Conservation (phyloP, 2,329 filamentous ascomycete genomes). For the Rhexocercosporidium sp. region DNA sequence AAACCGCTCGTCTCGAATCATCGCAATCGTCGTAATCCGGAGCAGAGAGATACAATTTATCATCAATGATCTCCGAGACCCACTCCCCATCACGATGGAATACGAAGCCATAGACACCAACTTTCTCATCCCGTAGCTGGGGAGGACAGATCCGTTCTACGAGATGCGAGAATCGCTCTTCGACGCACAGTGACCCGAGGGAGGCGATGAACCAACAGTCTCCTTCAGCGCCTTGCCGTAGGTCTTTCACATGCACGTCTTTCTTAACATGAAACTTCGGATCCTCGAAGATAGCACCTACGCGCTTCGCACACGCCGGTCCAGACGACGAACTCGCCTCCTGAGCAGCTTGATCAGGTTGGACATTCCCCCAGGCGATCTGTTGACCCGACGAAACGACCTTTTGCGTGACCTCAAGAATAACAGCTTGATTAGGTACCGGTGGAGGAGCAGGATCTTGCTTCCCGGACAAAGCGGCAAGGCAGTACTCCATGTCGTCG, state of each 20-base stretch:
- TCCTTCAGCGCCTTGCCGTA: slow-evolving; percentile 77
- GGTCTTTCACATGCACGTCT: slow-evolving; percentile 72
- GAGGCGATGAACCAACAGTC: slow-evolving; percentile 90
- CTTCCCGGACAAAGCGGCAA: background rate
- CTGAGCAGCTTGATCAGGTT: slow-evolving; percentile 3
- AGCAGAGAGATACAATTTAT: slow-evolving; percentile 83
- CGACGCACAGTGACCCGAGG: slow-evolving; percentile 69
- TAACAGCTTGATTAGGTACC: background rate
- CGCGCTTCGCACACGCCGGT: slow-evolving; percentile 58
- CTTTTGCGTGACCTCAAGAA: background rate
- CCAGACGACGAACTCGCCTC: background rate
- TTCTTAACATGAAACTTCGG: slow-evolving; percentile 75
- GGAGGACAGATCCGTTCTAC: slow-evolving; percentile 51
- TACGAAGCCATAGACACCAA: slow-evolving; percentile 88
- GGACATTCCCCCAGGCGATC: slow-evolving; percentile 17
- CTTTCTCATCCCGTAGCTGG: slow-evolving; percentile 49
- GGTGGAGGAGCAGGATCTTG: slow-evolving; percentile 11
- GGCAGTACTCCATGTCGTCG: slow-evolving; percentile 61
- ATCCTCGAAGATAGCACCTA: slow-evolving; percentile 75
- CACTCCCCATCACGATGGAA: slow-evolving; percentile 88
- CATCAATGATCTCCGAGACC: slow-evolving; percentile 89
- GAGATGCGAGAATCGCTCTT: slow-evolving; percentile 45
- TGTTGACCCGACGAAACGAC: background rate
- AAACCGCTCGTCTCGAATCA: background rate
- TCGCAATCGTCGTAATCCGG: slow-evolving; percentile 77